phyloP scores from a whole-genome alignment of 768 basidiomycete species.

The Russula lepida region DNA sequence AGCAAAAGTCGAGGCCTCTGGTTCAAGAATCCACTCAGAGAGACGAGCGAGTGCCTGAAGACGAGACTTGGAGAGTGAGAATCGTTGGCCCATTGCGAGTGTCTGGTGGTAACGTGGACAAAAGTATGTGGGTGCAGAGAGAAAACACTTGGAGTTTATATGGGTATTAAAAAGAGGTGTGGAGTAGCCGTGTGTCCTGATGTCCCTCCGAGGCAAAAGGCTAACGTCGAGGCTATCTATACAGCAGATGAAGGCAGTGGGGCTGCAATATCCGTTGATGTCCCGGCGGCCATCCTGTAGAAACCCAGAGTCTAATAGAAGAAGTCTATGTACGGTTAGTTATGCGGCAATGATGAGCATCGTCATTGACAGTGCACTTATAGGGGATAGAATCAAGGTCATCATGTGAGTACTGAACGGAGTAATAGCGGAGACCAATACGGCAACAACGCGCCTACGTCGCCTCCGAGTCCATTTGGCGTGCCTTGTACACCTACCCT shows the following conservation, averaged over 20 bases:
- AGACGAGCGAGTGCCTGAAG: conserved; percentile 11
- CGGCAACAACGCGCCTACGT: too few species aligned
- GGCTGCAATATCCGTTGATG: too few species aligned
- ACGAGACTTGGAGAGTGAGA: not conserved
- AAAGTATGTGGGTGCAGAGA: not conserved
- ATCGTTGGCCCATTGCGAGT: not conserved
- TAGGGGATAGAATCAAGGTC: too few species aligned
- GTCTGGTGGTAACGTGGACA: not conserved
- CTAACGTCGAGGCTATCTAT: not conserved
- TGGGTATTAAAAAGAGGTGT: not conserved
- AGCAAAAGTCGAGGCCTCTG: conserved; percentile 47
- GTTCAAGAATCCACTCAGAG: conserved; percentile 44
- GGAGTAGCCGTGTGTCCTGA: too few species aligned
- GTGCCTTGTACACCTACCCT: too few species aligned
- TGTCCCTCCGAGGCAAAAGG: not conserved
- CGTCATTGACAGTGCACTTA: not conserved
- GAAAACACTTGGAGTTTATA: not conserved
- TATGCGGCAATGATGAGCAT: too few species aligned
- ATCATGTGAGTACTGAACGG: too few species aligned
- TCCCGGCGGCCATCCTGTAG: not conserved
- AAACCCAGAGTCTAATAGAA: too few species aligned
- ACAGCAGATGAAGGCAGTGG: not conserved
- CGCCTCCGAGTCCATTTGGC: too few species aligned
- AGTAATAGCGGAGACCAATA: too few species aligned
- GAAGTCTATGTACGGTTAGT: too few species aligned